Conservation (phyloP, 78 protist genomes). For the Creolimax fragrantissima region DNA sequence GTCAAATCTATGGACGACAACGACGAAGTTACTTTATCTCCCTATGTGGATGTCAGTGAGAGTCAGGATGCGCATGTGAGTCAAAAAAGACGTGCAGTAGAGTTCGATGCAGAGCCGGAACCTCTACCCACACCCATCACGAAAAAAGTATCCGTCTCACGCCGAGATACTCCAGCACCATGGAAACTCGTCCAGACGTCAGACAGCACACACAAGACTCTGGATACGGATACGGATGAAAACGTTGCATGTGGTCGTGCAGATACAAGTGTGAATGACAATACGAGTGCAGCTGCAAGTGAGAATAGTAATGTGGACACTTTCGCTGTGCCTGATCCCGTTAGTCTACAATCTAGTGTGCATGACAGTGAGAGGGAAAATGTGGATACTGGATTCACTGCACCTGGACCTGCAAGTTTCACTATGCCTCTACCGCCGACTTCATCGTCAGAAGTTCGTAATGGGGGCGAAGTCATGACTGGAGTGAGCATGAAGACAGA, state of each 20-base stretch:
- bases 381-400: too few relatives aligned
- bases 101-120: neutral
- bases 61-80: neutral
- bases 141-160: neutral
- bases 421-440: too few relatives aligned
- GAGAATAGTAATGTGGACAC: neutral
- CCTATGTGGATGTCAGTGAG: neutral
- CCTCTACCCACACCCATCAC: neutral
- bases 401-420: too few relatives aligned
- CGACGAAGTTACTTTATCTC: neutral
- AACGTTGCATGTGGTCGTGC: neutral
- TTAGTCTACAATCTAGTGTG: too few relatives aligned
- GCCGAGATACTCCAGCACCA: neutral
- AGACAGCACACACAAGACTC: neutral
- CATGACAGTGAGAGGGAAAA: too few relatives aligned
- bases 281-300: neutral
- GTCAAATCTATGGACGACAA: neutral
- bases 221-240: neutral
- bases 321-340: neutral
- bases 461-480: too few relatives aligned
- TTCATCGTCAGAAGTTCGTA: too few relatives aligned
- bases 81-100: neutral
- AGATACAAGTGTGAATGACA: neutral
- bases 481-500: too few relatives aligned
- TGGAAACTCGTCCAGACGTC: neutral